Conservation (phyloP, 176 grass and related monocot species). For the Triticum monococcum region DNA sequence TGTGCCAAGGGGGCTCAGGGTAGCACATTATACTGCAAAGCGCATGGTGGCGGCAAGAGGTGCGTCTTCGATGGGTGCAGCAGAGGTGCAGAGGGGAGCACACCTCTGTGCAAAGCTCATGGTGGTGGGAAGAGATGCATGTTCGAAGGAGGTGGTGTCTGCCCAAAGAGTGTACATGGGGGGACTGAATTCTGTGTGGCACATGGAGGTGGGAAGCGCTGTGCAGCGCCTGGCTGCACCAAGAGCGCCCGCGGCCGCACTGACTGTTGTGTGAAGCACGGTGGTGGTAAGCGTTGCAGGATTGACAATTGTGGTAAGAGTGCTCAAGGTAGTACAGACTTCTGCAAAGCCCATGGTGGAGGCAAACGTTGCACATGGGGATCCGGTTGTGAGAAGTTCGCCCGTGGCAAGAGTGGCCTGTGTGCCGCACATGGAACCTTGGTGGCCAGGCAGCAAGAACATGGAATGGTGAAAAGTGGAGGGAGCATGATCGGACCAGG, state of each 20-base stretch:
- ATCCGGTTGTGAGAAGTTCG: constrained; percentile 62
- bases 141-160: constrained; percentile 52
- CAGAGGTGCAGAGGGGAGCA: constrained; percentile 70
- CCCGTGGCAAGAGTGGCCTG: constrained; percentile 60
- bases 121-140: constrained; percentile 66
- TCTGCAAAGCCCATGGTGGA: constrained; percentile 69
- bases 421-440: constrained; percentile 65
- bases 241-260: constrained; percentile 67
- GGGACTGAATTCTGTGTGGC: constrained; percentile 64
- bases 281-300: constrained; percentile 62
- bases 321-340: constrained; percentile 62
- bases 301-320: constrained; percentile 52
- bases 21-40: constrained; percentile 65
- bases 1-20: constrained; percentile 62
- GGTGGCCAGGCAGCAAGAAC: constrained; percentile 50
- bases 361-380: constrained; percentile 64
- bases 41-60: constrained; percentile 62
- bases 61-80: constrained; percentile 66
- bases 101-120: constrained; percentile 64
- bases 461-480: constrained; percentile 16
- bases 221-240: constrained; percentile 42
- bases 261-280: constrained; percentile 55
- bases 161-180: constrained; percentile 65
- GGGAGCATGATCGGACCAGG: constrained; percentile 60
- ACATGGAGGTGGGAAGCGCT: constrained; percentile 68